These are phyloP conservation scores for Adansonia rubrostipa DNA, from an alignment of 441 rosid species.

Conservation along the genomic window DNA sequence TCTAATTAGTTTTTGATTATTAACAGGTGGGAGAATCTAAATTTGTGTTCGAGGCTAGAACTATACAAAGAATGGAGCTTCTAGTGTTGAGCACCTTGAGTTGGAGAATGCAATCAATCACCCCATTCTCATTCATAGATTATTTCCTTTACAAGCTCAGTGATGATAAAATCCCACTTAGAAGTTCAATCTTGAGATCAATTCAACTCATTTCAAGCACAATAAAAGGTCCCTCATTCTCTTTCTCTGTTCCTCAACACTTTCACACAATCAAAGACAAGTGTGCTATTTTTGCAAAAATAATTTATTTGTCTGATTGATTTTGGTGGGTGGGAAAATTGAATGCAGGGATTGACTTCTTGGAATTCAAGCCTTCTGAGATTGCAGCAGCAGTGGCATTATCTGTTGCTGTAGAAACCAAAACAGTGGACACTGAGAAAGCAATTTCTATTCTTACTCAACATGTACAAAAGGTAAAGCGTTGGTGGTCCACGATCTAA, in stretches of 20 bases:
- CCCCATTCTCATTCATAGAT: constrained; percentile 75
- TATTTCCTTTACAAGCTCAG: constrained; percentile 56
- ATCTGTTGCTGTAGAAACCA: constrained; percentile 49
- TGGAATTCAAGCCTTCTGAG: constrained; percentile 79
- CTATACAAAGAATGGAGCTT: constrained; percentile 76
- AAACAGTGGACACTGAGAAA: constrained; percentile 50
- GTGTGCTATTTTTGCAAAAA: constrained; percentile 25
- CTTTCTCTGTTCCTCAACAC: background rate
- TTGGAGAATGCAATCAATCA: constrained; percentile 79
- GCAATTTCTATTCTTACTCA: constrained; percentile 52
- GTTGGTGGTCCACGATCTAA: constrained; percentile 34
- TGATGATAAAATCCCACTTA: constrained; percentile 42
- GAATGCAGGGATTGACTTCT: constrained; percentile 66
- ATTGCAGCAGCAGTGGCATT: constrained; percentile 79
- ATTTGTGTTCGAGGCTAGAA: constrained; percentile 62
- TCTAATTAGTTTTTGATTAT: too few species aligned
- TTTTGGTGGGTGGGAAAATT: constrained; percentile 46
- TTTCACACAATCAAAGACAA: background rate
- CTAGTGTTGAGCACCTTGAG: constrained; percentile 60
- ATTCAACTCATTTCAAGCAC: constrained; percentile 51
- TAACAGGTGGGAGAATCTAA: constrained; percentile 50
- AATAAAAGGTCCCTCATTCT: constrained; percentile 45
- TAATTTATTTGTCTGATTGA: constrained; percentile 28
- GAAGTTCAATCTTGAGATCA: constrained; percentile 44
- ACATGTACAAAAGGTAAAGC: constrained; percentile 54